Base-by-base conservation (phyloP, 495 filamentous ascomycete species). In the Hyaloscypha finlandica region DNA sequence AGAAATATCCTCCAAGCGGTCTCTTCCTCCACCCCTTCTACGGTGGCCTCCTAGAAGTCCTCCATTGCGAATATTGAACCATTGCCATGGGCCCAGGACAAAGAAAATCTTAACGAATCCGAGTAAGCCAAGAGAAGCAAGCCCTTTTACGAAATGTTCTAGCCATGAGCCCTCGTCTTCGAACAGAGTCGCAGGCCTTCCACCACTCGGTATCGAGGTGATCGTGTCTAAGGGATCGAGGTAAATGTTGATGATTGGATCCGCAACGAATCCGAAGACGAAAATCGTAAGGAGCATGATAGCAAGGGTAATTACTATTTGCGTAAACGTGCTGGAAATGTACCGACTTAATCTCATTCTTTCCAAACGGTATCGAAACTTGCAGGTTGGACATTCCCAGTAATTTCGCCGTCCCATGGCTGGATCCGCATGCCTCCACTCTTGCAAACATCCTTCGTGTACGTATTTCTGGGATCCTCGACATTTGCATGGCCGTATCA, bases 401-500 rank as follows among this genome's bases (percentile, higher is more conserved):
- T 85, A 96, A 70, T 92, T 91, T 55, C 88, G 78, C 58, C 82
- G 79, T 59, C 86, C 82, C 68, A 89, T 87, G 32, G 79, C 72
- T 8, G 90, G 90, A 73, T 93, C 88, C 11, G 90, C 82, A 59
- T 89, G 82, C 66, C 95, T 89, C 95, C 95, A 98, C 35, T 83
- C 78, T 74, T 94, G 89, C 22, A 99, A 81, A 76, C 95, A 99
- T n/a, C 88, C 91, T 75, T 97, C 92, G 76, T 99, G 95, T 39
- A 98, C 93, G 80, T 96, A 97, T 78, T 90, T 89, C 65, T 93
- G 91, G 16, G 89, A 91, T 62, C 95, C 95, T 78, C 91, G 94
- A 81, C 95, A 99, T 77, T 88, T 87, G 82, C 95, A 99, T 5
- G 95, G 95, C 32, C 91, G 89, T 58, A 99, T 83, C n/a, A 99